Evolutionary conservation across 495 filamentous ascomycete species (phyloP), one percentile per base, ranked within the genome.

Genomic region (Podospora pseudoanserina): DNA sequence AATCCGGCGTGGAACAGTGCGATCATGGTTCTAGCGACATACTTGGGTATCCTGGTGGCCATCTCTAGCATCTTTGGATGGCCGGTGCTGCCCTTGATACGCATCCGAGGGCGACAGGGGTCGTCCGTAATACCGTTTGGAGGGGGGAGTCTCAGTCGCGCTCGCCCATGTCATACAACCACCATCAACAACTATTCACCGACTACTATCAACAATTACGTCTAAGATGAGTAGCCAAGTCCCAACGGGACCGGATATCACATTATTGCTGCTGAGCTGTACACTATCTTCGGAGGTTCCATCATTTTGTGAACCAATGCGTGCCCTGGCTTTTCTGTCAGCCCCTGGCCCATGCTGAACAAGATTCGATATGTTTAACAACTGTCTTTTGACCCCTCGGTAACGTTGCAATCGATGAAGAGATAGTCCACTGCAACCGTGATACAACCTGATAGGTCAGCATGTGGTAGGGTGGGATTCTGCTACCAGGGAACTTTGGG

Each of bases 31-130:
- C 5, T 60, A 5, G 67, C 67, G 2, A 61, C 63, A 9, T 56
- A 20, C 11, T 44, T 69, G 34, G 67, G 67, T 5, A 57, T 69
- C 19, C 18, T 69, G 5, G 32, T 69, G 20, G 67, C 56, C 30
- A 34, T 65, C 49, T 65, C 67, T 15, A 39, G 28, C 16, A 69
- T 69, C 20, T 54, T 69, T 65, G 67, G 67, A 23, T 63, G 57
- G 39, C 67, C 67, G 18, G 13, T n/a, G 4, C 44, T 69, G 2
- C 67, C 67, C 4, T 34, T 69, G 18, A 32, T 60, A 58, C 55
- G 55, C 55, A 7, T 26, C n/a, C n/a, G n/a, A 19, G 55, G 55
- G n/a, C 55, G 55, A 4, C 15, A 58, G 6, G 55, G 55, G 23
- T 19, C 55, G 23, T 19, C n/a, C n/a, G 55, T 26, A 13, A 26